Percentiles rank a stretch among this genome's conserved stretches.
These are phyloP conservation scores for Osmanthus fragrans DNA, from an alignment of 257 asterid genomes.

Conservation along the genomic window DNA sequence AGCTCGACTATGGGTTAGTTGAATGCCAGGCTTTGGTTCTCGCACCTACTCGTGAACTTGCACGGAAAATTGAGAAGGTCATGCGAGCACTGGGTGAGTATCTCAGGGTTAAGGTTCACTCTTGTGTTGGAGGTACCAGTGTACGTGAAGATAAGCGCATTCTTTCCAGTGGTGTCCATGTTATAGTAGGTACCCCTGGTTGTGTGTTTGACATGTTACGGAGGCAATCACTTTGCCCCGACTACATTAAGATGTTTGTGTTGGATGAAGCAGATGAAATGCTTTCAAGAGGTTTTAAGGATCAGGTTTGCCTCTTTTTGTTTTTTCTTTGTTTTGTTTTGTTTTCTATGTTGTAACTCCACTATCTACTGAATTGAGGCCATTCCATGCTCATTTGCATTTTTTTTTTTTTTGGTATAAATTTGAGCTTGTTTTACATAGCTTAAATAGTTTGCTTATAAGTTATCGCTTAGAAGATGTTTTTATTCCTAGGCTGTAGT, in stretches of 20 bases:
- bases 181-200: slow-evolving; percentile 61
- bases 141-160: slow-evolving; percentile 64
- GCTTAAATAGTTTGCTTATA: background rate
- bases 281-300: slow-evolving; percentile 62
- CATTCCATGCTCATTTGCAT: background rate
- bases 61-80: slow-evolving; percentile 61
- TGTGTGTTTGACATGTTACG: slow-evolving; percentile 62
- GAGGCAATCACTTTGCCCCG: slow-evolving; percentile 58
- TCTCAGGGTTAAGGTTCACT: slow-evolving; percentile 60
- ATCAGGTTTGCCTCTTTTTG: slow-evolving; percentile 38
- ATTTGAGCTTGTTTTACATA: background rate
- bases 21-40: slow-evolving; percentile 61
- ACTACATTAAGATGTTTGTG: slow-evolving; percentile 59
- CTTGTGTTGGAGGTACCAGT: slow-evolving; percentile 61
- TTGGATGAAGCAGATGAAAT: slow-evolving; percentile 65
- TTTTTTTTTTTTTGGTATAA: background rate
- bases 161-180: slow-evolving; percentile 59
- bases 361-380: background rate
- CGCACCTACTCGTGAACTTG: slow-evolving; percentile 67
- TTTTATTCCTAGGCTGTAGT: no score
- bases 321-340: background rate
- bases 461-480: background rate
- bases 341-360: background rate
- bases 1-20: slow-evolving; percentile 45
- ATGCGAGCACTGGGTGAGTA: slow-evolving; percentile 62